Evolutionary conservation across 2,329 filamentous ascomycete genomes (phyloP).

Genomic region (Microsporum canis): DNA sequence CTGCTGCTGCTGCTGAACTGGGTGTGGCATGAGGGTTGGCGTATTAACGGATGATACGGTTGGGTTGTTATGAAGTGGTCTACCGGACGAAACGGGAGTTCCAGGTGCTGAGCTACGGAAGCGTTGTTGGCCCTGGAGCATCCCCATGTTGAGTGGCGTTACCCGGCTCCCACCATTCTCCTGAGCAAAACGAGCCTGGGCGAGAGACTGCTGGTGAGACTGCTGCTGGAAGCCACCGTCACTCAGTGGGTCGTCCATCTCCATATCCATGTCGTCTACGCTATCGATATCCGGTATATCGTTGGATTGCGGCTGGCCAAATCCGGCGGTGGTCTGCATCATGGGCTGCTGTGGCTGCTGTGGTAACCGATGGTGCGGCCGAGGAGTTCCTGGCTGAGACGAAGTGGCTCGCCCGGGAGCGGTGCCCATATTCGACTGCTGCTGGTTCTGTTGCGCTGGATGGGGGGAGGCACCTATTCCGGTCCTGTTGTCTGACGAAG

Average conservation of each 20-base stretch:
- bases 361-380: constrained; percentile 13
- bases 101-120: constrained; percentile 76
- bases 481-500: constrained; percentile 40
- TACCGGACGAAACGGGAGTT: constrained; percentile 63
- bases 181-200: constrained; percentile 50
- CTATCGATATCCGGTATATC: constrained; percentile 30
- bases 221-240: constrained; percentile 36
- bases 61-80: constrained; percentile 71
- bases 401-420: not conserved
- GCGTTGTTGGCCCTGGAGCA: constrained; percentile 62
- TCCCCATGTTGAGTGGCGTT: constrained; percentile 70
- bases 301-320: constrained; percentile 16
- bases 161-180: constrained; percentile 40
- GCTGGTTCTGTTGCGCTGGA: constrained; percentile 8
- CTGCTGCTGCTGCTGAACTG: constrained; percentile 43
- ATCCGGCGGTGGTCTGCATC: constrained; percentile 14
- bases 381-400: constrained; percentile 13
- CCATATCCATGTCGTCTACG: constrained; percentile 78
- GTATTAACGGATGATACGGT: constrained; percentile 97
- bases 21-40: constrained; percentile 72
- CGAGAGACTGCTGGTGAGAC: constrained; percentile 56
- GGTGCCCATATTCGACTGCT: constrained; percentile 12
- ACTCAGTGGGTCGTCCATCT: constrained; percentile 76
- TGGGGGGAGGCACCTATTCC: constrained; percentile 33
- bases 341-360: constrained; percentile 12